Conservation (phyloP, 352 stramenopile species). For the Globisporangium ultimum region DNA sequence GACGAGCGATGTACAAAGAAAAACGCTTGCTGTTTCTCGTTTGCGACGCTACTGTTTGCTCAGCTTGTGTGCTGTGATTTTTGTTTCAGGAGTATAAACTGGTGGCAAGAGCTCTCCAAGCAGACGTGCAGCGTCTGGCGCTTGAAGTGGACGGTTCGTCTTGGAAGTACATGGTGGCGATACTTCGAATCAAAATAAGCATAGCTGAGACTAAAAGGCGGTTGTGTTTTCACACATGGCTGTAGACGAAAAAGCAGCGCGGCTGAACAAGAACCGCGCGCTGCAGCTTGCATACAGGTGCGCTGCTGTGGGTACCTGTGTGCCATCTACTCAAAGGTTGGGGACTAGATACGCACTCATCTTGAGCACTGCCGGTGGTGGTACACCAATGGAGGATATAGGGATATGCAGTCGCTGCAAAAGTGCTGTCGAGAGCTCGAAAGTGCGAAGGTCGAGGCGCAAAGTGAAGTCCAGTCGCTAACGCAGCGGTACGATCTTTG, state of each 20-base stretch:
- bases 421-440: constrained; percentile 35
- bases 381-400: no score
- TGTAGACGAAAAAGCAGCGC: constrained; percentile 23
- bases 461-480: constrained; percentile 32
- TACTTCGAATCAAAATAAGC: no score
- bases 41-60: no score
- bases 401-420: constrained; percentile 34
- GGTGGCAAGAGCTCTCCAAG: constrained; percentile 27
- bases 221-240: not conserved
- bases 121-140: constrained; percentile 28
- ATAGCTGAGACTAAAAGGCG: not conserved
- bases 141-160: constrained; percentile 29
- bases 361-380: not conserved
- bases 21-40: no score
- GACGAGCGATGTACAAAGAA: constrained; percentile 27
- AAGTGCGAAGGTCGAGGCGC: constrained; percentile 24
- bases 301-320: not conserved
- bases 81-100: constrained; percentile 32
- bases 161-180: no score
- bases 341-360: no score
- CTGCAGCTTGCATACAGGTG: constrained; percentile 27
- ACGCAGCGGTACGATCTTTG: constrained; percentile 23
- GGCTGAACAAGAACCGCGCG: constrained; percentile 25
- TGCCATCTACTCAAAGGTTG: not conserved
- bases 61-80: not conserved